Evolutionary conservation across 1,284 basidiomycete genomes (phyloP).

Genomic region (Trichosporon asahii): DNA sequence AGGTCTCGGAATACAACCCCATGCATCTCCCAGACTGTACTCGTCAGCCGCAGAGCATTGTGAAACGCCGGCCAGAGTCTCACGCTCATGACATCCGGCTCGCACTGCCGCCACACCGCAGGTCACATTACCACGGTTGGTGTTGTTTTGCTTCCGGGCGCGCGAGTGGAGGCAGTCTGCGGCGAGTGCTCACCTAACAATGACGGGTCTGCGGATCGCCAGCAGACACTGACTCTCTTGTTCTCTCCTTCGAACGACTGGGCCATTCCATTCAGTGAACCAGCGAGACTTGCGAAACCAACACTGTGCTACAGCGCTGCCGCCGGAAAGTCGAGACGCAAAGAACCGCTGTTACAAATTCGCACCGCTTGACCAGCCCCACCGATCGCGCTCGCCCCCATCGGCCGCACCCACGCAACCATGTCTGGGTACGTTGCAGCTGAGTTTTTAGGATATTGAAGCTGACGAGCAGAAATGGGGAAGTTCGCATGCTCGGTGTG

Average conservation of each 20-base stretch:
- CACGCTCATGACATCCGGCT: background rate
- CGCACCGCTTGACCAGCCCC: background rate
- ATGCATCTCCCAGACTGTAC: background rate
- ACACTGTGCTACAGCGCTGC: background rate
- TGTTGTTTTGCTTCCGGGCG: slow-evolving; percentile 8
- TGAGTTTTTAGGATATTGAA: background rate
- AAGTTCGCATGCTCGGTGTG: slow-evolving; percentile 51
- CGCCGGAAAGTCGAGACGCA: background rate
- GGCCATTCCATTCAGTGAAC: background rate
- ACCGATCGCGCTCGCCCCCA: background rate
- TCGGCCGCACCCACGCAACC: background rate
- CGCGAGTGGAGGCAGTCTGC: slow-evolving; percentile 7
- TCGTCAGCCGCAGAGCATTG: background rate
- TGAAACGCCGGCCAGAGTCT: background rate
- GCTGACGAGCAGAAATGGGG: slow-evolving; percentile 20
- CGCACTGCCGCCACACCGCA: background rate
- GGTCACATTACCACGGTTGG: background rate
- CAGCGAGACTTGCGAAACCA: background rate
- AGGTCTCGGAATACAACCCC: background rate
- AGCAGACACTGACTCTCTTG: background rate
- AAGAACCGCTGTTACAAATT: background rate
- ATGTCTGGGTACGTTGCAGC: slow-evolving; percentile 19
- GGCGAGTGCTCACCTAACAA: slow-evolving; percentile 6
- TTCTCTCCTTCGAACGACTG: background rate
- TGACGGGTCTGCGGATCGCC: background rate